Evolutionary conservation across 495 filamentous ascomycete species (phyloP).

Genomic region (Paragyromitra xinjiangensis): DNA sequence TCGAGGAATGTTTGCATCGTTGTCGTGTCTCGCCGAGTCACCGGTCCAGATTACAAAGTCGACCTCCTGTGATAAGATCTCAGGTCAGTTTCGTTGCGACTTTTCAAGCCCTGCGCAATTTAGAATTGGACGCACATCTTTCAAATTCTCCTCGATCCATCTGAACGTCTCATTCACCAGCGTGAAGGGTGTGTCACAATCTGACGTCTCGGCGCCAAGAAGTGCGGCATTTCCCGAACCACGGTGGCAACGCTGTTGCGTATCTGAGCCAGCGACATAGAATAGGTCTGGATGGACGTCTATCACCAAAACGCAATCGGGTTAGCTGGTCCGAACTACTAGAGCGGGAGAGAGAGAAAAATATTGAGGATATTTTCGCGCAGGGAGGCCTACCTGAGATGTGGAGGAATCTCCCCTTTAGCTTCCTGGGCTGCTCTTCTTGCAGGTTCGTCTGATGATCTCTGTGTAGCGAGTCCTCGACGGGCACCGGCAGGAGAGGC

Average conservation of each 20-base stretch:
- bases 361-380: neutral
- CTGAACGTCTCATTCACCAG: slow-evolving; percentile 89
- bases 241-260: slow-evolving; percentile 78
- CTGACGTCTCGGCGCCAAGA: slow-evolving; percentile 83
- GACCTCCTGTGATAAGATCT: slow-evolving; percentile 62
- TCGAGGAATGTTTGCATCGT: slow-evolving; percentile 83
- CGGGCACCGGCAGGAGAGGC: slow-evolving; percentile 32
- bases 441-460: slow-evolving; percentile 42
- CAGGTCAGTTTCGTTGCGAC: slow-evolving; percentile 27
- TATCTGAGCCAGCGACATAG: slow-evolving; percentile 80
- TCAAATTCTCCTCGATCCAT: slow-evolving; percentile 88
- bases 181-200: slow-evolving; percentile 83
- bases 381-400: slow-evolving; percentile 77
- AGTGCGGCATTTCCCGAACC: slow-evolving; percentile 77
- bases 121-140: slow-evolving; percentile 61
- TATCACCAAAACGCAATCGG: slow-evolving; percentile 57
- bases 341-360: neutral
- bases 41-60: slow-evolving; percentile 99
- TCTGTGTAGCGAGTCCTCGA: slow-evolving; percentile 37
- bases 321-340: slow-evolving; percentile 4
- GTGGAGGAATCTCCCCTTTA: slow-evolving; percentile 89
- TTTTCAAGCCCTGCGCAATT: slow-evolving; percentile 5
- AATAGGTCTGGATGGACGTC: slow-evolving; percentile 90
- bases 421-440: slow-evolving; percentile 56
- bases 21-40: slow-evolving; percentile 94